These are phyloP conservation scores for Pleurotus citrinopileatus DNA, from an alignment of 768 basidiomycete genomes.

Conservation along the genomic window DNA sequence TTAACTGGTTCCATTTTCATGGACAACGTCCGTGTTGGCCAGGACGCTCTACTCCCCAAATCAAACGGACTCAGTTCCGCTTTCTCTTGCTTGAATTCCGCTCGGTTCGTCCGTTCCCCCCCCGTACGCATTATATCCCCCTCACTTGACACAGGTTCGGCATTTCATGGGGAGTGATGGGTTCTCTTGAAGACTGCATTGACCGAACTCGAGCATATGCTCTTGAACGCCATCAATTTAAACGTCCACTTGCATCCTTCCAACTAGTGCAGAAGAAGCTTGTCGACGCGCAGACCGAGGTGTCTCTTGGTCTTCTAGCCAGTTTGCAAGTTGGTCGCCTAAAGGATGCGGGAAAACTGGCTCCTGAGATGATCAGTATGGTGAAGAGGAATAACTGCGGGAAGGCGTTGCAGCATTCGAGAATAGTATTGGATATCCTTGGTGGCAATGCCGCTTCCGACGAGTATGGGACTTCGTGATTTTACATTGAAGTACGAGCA, in stretches of 20 bases:
- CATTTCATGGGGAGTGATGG: slow-evolving; percentile 96
- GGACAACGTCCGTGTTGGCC: slow-evolving; percentile 80
- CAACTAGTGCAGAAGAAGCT: slow-evolving; percentile 99
- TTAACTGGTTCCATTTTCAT: slow-evolving; percentile 87
- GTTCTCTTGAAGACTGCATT: slow-evolving; percentile 91
- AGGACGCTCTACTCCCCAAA: slow-evolving; percentile 74
- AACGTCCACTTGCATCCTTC: slow-evolving; percentile 87
- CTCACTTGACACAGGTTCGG: slow-evolving; percentile 51
- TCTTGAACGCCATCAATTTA: slow-evolving; percentile 88
- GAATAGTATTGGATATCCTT: slow-evolving; percentile 82
- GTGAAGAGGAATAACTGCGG: slow-evolving; percentile 96
- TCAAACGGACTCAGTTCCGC: slow-evolving; percentile 78
- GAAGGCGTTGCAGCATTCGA: slow-evolving; percentile 82
- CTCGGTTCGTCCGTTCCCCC: slow-evolving; percentile 43
- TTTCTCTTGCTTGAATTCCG: slow-evolving; percentile 92
- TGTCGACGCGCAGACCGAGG: slow-evolving; percentile 88
- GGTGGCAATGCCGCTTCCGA: slow-evolving; percentile 94
- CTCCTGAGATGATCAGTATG: slow-evolving; percentile 93
- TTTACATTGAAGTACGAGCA: no score
- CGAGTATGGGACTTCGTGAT: slow-evolving; percentile 58
- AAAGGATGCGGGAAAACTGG: slow-evolving; percentile 70
- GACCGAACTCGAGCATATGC: slow-evolving; percentile 76
- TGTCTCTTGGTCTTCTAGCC: slow-evolving; percentile 72
- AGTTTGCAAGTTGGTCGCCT: slow-evolving; percentile 81
- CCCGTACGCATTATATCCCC: slow-evolving; percentile 9